These are phyloP conservation scores for Camillea tinctor DNA, from an alignment of 2,329 filamentous ascomycete genomes.

Conservation along the genomic window DNA sequence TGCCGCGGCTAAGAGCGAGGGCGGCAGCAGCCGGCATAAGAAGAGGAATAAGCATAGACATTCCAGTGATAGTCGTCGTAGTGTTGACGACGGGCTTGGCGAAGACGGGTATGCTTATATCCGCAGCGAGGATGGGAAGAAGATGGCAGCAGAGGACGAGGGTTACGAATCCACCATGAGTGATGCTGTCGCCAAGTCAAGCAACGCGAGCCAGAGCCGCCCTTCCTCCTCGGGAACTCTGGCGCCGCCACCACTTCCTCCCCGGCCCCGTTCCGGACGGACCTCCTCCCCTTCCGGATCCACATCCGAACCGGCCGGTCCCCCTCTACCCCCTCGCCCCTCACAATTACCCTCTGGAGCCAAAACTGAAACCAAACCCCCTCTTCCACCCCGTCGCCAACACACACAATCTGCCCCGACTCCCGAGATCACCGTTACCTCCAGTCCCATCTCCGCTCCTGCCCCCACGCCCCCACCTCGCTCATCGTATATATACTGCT, in stretches of 20 bases:
- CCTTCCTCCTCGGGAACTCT: neutral
- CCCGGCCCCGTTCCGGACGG: neutral
- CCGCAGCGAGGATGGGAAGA: neutral
- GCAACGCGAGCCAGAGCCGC: neutral
- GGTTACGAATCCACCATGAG: neutral
- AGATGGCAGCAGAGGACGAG: neutral
- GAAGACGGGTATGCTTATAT: neutral
- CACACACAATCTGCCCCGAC: neutral
- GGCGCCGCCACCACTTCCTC: neutral
- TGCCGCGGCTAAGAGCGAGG: too few species aligned
- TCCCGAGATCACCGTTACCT: neutral
- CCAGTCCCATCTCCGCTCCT: neutral
- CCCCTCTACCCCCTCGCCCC: neutral
- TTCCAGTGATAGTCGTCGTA: neutral
- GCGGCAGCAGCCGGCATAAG: neutral
- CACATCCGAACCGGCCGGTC: neutral
- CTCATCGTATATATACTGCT: neutral
- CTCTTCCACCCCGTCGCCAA: neutral
- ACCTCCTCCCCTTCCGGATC: neutral
- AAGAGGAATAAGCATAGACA: neutral
- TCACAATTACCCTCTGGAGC: neutral
- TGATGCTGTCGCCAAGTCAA: neutral
- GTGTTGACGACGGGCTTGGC: neutral
- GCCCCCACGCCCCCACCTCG: neutral
- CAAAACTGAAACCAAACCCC: too few species aligned